Evolutionary conservation across 257 asterid genomes (phyloP).

Genomic region (Capsicum baccatum): DNA sequence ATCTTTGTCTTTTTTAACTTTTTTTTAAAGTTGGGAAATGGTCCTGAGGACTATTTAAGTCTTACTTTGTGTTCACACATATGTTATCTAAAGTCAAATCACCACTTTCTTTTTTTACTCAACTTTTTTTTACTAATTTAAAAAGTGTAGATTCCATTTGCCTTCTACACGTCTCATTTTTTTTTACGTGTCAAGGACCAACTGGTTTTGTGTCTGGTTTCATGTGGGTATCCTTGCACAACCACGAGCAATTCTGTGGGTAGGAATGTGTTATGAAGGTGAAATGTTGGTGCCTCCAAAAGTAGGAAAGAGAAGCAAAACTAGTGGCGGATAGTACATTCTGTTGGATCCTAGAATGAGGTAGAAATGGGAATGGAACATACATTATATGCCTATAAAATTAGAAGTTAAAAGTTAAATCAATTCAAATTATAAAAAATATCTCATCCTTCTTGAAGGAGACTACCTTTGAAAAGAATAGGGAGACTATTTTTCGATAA

Average conservation of each 20-base stretch:
- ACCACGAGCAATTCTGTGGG: constrained; percentile 13
- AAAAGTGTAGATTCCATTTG: background rate
- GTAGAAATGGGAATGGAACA: background rate
- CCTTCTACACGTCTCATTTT: background rate
- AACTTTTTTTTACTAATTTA: background rate
- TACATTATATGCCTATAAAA: too few species aligned
- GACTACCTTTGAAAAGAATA: too few species aligned
- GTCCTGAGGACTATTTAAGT: constrained; percentile 14
- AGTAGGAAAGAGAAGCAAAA: background rate
- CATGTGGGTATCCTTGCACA: background rate
- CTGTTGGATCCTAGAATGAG: background rate
- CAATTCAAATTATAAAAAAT: too few species aligned
- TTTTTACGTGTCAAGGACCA: background rate
- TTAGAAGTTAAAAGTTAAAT: too few species aligned
- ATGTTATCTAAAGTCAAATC: constrained; percentile 11
- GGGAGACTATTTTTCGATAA: background rate
- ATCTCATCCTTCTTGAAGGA: too few species aligned
- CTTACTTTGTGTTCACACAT: background rate
- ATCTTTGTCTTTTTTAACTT: constrained; percentile 36
- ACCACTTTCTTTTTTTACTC: background rate
- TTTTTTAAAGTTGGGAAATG: constrained; percentile 20
- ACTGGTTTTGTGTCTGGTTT: background rate
- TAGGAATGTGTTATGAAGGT: background rate
- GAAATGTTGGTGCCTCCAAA: background rate
- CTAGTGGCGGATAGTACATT: background rate